A percentile compares a stretch with the other conserved stretches of the same genome.
Conservation (phyloP, 257 asterid species). For the Jaltomata sinuosa region DNA sequence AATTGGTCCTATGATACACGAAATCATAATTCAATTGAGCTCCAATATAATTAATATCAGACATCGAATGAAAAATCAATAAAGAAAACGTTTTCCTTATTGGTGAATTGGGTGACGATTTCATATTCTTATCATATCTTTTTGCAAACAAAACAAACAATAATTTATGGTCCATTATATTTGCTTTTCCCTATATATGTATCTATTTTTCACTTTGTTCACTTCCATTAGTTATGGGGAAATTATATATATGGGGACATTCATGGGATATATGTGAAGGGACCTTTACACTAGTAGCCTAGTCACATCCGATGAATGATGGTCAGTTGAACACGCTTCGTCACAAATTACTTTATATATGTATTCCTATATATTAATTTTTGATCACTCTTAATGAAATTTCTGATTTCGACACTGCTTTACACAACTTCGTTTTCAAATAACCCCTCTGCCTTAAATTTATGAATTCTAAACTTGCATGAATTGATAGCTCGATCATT, state of each 20-base stretch:
- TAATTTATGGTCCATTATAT: constrained; percentile 19
- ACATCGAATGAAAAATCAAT: too few relatives aligned
- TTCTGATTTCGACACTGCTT: too few relatives aligned
- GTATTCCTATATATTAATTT: too few relatives aligned
- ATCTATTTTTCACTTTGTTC: constrained; percentile 5
- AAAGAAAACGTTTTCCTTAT: not conserved
- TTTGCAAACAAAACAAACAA: constrained; percentile 8
- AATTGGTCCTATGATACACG: not conserved
- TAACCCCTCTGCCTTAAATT: not conserved
- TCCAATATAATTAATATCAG: not conserved
- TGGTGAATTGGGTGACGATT: constrained; percentile 48
- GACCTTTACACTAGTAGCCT: not conserved
- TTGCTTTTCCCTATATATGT: constrained; percentile 2
- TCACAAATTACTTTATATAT: too few relatives aligned
- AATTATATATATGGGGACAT: not conserved
- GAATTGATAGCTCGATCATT: not conserved
- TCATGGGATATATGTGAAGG: not conserved
- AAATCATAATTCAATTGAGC: too few relatives aligned
- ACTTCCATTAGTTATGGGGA: constrained; percentile 24
- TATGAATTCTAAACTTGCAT: not conserved
- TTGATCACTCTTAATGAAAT: too few relatives aligned
- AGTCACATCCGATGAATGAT: too few relatives aligned
- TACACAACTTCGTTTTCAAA: not conserved
- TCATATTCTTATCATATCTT: constrained; percentile 15
- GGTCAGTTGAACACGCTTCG: too few relatives aligned